A percentile compares a stretch with the other conserved stretches of the same genome.
Conservation (phyloP, 371 early-diverging fungal species). For the Catenaria anguillulae region DNA sequence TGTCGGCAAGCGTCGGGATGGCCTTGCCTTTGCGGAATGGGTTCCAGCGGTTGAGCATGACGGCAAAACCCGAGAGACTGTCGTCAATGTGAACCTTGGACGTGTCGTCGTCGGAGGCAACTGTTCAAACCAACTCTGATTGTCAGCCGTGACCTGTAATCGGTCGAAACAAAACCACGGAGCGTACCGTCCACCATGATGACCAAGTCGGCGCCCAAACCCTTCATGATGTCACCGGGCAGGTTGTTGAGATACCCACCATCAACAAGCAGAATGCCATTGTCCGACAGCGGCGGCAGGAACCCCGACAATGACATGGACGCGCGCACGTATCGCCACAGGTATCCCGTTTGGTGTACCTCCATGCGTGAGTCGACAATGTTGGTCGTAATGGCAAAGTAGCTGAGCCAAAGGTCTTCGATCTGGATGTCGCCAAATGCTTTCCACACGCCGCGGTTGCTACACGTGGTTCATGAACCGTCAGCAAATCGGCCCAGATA, state of each 20-base stretch:
- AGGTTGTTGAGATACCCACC: constrained; percentile 99
- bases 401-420: constrained; percentile 97
- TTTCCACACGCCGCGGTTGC: constrained; percentile 87
- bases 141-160: no score
- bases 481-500: no score
- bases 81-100: constrained; percentile 86
- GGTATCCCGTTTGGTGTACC: constrained; percentile 77
- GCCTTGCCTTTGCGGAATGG: constrained; percentile 46
- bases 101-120: constrained; percentile 77
- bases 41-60: constrained; percentile 67
- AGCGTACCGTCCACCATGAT: constrained; percentile 78
- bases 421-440: constrained; percentile 84
- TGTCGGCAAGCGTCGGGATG: constrained; percentile 90
- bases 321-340: constrained; percentile 96
- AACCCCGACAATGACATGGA: constrained; percentile 96
- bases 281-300: constrained; percentile 89
- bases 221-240: constrained; percentile 87
- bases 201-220: constrained; percentile 79
- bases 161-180: no score
- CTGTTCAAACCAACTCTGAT: no score
- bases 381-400: constrained; percentile 94
- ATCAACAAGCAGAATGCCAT: constrained; percentile 92
- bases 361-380: constrained; percentile 90
- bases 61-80: constrained; percentile 86
- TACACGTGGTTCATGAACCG: no score